Percentiles rank a stretch among this genome's conserved stretches.
Conservation (phyloP, 2,329 filamentous ascomycete species). For the Epichloe uncinata region DNA sequence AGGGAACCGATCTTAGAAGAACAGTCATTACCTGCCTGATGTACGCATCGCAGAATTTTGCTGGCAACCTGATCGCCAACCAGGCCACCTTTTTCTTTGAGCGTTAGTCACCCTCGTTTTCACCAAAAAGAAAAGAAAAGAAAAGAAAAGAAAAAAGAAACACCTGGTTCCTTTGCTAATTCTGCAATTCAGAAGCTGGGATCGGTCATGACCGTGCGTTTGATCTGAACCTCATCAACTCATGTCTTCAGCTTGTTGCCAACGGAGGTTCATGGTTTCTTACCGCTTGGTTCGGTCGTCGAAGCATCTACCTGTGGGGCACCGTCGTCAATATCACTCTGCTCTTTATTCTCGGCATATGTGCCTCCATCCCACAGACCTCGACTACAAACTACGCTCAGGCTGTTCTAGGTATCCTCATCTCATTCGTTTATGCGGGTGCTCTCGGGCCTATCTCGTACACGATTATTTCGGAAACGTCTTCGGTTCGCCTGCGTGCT, state of each 20-base stretch:
- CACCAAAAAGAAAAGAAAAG: too few relatives aligned
- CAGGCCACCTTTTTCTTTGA: conserved; percentile 48
- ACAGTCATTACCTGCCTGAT: conserved; percentile 43
- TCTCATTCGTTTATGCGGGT: conserved; percentile 25
- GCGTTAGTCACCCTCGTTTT: conserved; percentile 11
- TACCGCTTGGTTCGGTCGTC: conserved; percentile 24
- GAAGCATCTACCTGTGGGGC: conserved; percentile 26
- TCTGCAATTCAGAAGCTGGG: conserved; percentile 7
- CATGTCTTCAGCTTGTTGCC: conserved; percentile 19
- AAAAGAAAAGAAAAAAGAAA: neutral
- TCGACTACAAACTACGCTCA: conserved; percentile 23
- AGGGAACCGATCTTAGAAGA: conserved; percentile 38
- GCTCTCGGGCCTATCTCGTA: conserved; percentile 26
- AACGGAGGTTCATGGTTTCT: conserved; percentile 22
- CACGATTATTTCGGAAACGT: conserved; percentile 28
- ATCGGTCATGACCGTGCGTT: conserved; percentile 11
- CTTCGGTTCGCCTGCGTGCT: conserved; percentile 28
- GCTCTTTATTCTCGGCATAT: conserved; percentile 23
- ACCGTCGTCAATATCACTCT: conserved; percentile 20
- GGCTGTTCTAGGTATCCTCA: conserved; percentile 23
- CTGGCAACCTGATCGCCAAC: conserved; percentile 48
- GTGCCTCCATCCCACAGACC: conserved; percentile 20
- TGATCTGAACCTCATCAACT: conserved; percentile 15
- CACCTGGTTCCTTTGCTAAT: neutral
- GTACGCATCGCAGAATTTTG: conserved; percentile 45